Base-by-base conservation (phyloP, 345 rosid genomes). In the Hibiscus trionum region DNA sequence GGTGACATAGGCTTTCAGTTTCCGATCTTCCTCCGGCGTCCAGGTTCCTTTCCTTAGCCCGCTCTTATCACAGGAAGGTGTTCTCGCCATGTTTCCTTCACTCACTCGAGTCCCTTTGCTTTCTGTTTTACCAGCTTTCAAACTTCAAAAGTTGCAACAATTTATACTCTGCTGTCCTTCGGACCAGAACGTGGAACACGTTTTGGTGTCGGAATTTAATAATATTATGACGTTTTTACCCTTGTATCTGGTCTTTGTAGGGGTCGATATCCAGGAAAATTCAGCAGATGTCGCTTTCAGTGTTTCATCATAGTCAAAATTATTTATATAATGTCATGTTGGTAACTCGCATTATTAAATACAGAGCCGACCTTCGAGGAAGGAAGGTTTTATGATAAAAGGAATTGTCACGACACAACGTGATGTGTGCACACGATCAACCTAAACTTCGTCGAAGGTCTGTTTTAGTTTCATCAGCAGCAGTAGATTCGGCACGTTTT, bases 11-110 rank as follows among this genome's bases (percentile, higher is more conserved):
- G 65, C 87, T 37, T 58, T 63, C 5, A 88, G 83, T 76, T 82
- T 88, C 67, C 46, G 73, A 33, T 88, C 90, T 75, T 88, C 92
- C 75, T 88, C 92, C 0, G 80, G 85, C 35, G 87, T 84, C 91
- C 91, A 85, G 0, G 86, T 84, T 1, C 91, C 91, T 66, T 88
- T 88, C 78, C 77, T 82, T 16, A 77, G 39, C 21, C 89, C 89
- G 56, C 26, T 71, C 49, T 80, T 74, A 55, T 88, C 90, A 55
- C 73, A 64, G 55, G 74, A 74, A 12, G 87, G 86, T 64, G 88
- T 86, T 72, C 92, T 83, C 62, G 71, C 88, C 91, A 88, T 85
- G 26, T 77, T 35, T 33, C n/a, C n/a, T 6, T 12, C 12, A 1
- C 73, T 21, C 7, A 17, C 46, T 0, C 7, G 8, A 8, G 3